Conservation (phyloP, 768 basidiomycete species). For the Tulasnella sp. region DNA sequence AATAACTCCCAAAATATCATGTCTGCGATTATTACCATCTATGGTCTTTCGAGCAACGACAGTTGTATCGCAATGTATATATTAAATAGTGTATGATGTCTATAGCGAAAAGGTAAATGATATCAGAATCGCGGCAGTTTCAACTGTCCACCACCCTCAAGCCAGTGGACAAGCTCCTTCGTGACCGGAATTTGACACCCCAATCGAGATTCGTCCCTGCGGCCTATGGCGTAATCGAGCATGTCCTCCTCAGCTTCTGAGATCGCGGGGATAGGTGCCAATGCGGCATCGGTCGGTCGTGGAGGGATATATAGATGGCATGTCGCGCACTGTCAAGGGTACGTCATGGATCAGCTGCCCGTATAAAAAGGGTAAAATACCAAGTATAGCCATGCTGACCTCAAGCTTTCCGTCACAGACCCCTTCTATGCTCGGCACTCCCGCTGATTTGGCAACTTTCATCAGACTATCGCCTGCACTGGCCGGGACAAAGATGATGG, state of each 20-base stretch:
- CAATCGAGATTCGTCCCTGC: conserved; percentile 14
- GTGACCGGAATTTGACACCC: conserved; percentile 20
- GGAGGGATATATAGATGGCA: conserved; percentile 19
- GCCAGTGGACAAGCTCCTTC: conserved; percentile 17
- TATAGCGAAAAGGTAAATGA: too few species aligned
- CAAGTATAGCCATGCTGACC: too few species aligned
- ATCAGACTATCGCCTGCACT: conserved; percentile 13
- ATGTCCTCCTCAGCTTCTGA: conserved; percentile 21
- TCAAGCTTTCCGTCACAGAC: conserved; percentile 19
- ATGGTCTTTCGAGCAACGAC: too few species aligned
- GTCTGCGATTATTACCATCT: too few species aligned
- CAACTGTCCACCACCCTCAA: conserved; percentile 13
- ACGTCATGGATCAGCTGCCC: too few species aligned
- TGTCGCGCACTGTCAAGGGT: conserved; percentile 20
- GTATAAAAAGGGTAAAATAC: too few species aligned
- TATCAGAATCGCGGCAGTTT: conserved; percentile 16
- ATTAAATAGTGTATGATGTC: too few species aligned
- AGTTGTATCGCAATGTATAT: too few species aligned
- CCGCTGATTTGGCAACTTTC: conserved; percentile 14
- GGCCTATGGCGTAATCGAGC: conserved; percentile 18
- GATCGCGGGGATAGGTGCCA: neutral
- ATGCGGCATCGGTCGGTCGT: neutral
- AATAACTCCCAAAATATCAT: too few species aligned
- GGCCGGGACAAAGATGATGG: neutral
- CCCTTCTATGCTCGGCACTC: conserved; percentile 17